Percentiles rank a stretch among this genome's conserved stretches.
These are phyloP conservation scores for Yamadazyma spencermartinsiae DNA, from an alignment of 1,139 yeast species.

Conservation along the genomic window DNA sequence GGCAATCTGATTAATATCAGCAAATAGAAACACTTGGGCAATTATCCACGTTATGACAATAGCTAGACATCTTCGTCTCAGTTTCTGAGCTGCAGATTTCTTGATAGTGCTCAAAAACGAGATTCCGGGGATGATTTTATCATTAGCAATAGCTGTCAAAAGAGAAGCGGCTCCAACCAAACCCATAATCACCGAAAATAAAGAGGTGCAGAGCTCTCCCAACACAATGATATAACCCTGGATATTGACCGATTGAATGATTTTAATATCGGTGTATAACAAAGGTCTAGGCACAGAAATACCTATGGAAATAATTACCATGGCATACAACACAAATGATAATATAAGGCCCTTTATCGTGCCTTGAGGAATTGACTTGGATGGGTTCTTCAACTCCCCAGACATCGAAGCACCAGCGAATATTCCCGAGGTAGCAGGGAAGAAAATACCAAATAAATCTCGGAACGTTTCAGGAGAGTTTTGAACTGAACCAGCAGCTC, in stretches of 20 bases:
- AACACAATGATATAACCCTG: constrained; percentile 70
- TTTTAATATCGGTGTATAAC: constrained; percentile 74
- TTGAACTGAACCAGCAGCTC: constrained; percentile 87
- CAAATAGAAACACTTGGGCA: constrained; percentile 80
- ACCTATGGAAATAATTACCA: constrained; percentile 80
- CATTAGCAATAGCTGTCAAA: constrained; percentile 87
- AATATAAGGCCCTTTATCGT: constrained; percentile 77
- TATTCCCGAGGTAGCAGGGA: constrained; percentile 98
- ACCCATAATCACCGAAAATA: constrained; percentile 92
- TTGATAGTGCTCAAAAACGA: constrained; percentile 51
- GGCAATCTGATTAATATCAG: constrained; percentile 92
- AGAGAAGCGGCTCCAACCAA: constrained; percentile 92
- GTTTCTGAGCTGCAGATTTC: constrained; percentile 44
- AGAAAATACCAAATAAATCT: constrained; percentile 88
- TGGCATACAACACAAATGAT: constrained; percentile 71
- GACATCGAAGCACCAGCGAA: constrained; percentile 99
- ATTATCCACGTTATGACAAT: constrained; percentile 75
- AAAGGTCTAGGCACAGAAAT: constrained; percentile 75
- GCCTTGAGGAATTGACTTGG: constrained; percentile 86
- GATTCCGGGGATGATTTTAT: constrained; percentile 78
- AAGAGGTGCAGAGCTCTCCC: constrained; percentile 87
- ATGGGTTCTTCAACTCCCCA: constrained; percentile 86
- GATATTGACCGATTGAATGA: constrained; percentile 77
- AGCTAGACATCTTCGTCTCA: constrained; percentile 49
- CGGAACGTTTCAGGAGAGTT: constrained; percentile 69